A percentile compares a stretch with the other conserved stretches of the same genome.
phyloP scores from a whole-genome alignment of 345 rosid species.

The Erysimum cheiranthoides region DNA sequence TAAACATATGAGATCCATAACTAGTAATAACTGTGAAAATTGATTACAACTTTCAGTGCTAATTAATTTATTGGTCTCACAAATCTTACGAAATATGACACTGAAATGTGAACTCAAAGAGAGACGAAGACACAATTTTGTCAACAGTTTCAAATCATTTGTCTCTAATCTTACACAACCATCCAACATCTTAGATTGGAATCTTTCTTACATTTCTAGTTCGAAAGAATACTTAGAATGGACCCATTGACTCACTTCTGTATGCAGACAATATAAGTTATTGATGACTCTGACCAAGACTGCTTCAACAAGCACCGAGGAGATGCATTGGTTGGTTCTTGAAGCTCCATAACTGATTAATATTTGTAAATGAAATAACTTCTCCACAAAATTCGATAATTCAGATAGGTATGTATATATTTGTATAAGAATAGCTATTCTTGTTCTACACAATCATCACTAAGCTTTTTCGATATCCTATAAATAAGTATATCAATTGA shows the following conservation, averaged over 20 bases:
- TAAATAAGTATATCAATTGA: background rate
- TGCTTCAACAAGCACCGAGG: slow-evolving; percentile 12
- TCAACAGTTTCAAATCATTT: slow-evolving; percentile 35
- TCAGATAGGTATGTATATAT: slow-evolving; percentile 15
- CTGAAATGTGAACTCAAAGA: slow-evolving; percentile 33
- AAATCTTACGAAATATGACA: slow-evolving; percentile 1
- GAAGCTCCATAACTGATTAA: background rate
- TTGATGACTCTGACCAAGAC: background rate
- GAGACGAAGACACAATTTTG: slow-evolving; percentile 16
- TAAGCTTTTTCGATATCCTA: background rate
- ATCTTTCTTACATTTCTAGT: slow-evolving; percentile 22
- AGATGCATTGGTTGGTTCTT: background rate
- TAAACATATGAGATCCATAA: slow-evolving; percentile 23
- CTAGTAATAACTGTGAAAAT: slow-evolving; percentile 24
- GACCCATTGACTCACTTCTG: slow-evolving; percentile 2
- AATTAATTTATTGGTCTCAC: slow-evolving; percentile 8
- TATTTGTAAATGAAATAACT: too few species aligned
- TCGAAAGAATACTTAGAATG: slow-evolving; percentile 27
- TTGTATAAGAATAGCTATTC: background rate
- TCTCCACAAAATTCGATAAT: background rate
- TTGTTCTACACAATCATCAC: slow-evolving; percentile 25
- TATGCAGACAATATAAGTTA: background rate
- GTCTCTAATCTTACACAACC: slow-evolving; percentile 27
- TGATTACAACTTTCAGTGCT: background rate
- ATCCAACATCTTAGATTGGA: slow-evolving; percentile 9